These are phyloP conservation scores for Rhytidiadelphus loreus DNA, from an alignment of 225 moss, liverwort and hornwort species.

Conservation along the genomic window DNA sequence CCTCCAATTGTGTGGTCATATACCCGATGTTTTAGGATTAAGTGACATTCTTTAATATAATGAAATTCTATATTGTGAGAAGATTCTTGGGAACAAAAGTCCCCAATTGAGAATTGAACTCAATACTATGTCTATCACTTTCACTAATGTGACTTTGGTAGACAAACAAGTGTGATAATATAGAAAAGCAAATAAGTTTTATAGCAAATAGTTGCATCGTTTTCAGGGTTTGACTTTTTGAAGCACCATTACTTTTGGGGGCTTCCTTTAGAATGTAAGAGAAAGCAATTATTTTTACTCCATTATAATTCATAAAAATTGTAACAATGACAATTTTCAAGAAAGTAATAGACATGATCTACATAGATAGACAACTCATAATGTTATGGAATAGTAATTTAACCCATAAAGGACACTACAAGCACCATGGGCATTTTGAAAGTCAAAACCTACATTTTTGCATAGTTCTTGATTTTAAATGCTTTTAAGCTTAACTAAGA, in stretches of 20 bases:
- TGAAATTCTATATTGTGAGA: not conserved
- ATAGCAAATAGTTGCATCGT: not conserved
- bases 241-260: rapidly evolving
- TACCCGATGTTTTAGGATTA: too few species aligned
- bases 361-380: not conserved
- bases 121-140: rapidly evolving
- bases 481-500: too few species aligned
- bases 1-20: too few species aligned
- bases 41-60: not conserved
- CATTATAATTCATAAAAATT: not conserved
- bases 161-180: too few species aligned
- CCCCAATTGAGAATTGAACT: rapidly evolving
- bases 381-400: not conserved
- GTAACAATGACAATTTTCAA: not conserved
- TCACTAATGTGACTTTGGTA: not conserved
- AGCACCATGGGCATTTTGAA: too few species aligned
- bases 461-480: too few species aligned
- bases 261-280: not conserved
- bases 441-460: too few species aligned
- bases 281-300: rapidly evolving
- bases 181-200: not conserved
- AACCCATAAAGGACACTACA: too few species aligned
- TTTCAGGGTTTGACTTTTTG: not conserved
- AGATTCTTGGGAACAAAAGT: not conserved
- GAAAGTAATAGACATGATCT: not conserved